Conservation (phyloP, 371 early-diverging fungal species). For the Syncephalis plumigaleata region DNA sequence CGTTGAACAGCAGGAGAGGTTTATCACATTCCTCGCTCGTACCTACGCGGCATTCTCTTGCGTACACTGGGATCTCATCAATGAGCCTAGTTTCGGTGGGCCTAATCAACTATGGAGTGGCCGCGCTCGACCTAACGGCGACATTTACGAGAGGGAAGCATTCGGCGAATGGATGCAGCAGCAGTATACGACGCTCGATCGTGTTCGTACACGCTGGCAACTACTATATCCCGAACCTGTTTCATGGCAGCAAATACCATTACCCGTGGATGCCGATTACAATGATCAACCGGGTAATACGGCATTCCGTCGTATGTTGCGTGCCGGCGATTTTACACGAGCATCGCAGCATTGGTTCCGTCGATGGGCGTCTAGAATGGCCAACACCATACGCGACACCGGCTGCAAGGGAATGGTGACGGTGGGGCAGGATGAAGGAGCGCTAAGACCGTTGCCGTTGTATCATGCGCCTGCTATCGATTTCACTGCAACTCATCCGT, state of each 20-base stretch:
- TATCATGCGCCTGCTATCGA: background rate
- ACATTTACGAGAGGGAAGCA: background rate
- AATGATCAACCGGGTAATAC: background rate
- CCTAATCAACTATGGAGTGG: background rate
- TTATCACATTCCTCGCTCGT: background rate
- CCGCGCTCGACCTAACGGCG: background rate
- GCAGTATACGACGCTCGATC: too few relatives aligned
- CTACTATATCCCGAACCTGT: too few relatives aligned
- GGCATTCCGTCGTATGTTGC: background rate
- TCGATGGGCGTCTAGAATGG: background rate
- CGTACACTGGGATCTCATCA: slow-evolving; percentile 1
- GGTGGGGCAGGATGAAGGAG: slow-evolving; percentile 2
- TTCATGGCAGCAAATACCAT: background rate
- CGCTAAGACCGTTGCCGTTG: background rate
- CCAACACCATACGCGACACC: background rate
- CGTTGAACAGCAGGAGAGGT: background rate
- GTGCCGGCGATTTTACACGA: background rate
- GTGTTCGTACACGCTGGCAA: too few relatives aligned
- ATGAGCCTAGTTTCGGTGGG: slow-evolving; percentile 2
- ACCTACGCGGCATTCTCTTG: background rate
- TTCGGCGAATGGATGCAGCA: background rate
- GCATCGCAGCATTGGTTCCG: background rate
- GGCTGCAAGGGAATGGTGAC: background rate
- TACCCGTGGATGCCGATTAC: background rate
- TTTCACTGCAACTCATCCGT: slow-evolving; percentile 3